Evolutionary conservation across 2,329 filamentous ascomycete species (phyloP), one percentile per base, ranked within the genome.

Genomic region (Clonostachys sp.): DNA sequence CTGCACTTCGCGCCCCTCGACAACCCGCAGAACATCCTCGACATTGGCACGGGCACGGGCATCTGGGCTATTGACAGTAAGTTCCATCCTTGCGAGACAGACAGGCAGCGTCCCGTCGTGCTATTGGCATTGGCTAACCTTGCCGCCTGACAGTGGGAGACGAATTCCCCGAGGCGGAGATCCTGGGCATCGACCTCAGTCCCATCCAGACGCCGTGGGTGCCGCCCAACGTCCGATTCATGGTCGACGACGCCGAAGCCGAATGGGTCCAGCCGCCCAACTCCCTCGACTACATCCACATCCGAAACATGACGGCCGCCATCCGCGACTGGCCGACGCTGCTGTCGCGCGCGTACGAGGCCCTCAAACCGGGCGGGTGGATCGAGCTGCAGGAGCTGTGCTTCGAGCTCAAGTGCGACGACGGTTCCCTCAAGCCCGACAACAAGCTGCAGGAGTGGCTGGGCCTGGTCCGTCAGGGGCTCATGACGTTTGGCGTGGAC

Each of bases 31-130:
- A 56, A 55, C 45, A 55, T 74, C 5, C 57, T 73, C 17, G 72
- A 75, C 50, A 51, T 75, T 33, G 72, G 71, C 64, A 61, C 50
- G 51, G 64, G 45, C 3, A 78, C 77, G 2, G 78, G 79, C 5
- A 74, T 78, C 49, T 81, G 78, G 78, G 72, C 77, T 4, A 61
- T 57, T n/a, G 36, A n/a, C 36, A 39, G 36, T n/a, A 75, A 42
- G 24, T 30, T 10, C 1, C 61, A 62, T 8, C 53, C 58, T 36
- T 66, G 61, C 62, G 58, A 60, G n/a, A 55, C 61, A 1, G 62
- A 66, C 45, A 1, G 61, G 65, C 45, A 24, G 20, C 24, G 24
- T 30, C 24, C 9, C 6, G 9, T 30, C 9, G 24, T 7, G 24
- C 24, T 10, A 30, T 30, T 30, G 8, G 24, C 24, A 30, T 30